Evolutionary conservation across 768 basidiomycete species (phyloP).

Genomic region (Russula lepida): DNA sequence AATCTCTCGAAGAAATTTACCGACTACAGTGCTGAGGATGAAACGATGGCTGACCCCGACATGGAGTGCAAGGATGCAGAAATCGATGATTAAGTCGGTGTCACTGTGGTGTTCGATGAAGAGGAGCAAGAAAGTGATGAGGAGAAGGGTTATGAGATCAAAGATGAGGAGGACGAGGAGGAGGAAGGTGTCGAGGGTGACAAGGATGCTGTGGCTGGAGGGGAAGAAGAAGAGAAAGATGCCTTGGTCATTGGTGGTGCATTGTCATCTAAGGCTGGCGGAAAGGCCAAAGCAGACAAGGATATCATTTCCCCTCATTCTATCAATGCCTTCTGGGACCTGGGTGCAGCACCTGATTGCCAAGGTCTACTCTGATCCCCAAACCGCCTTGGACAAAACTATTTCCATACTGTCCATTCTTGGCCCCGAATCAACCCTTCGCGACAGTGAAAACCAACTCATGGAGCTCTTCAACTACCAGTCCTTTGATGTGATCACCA

Average conservation of each 20-base stretch:
- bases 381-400: slow-evolving; percentile 90
- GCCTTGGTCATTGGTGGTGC: slow-evolving; percentile 75
- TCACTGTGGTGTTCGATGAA: slow-evolving; percentile 96
- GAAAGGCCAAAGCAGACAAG: slow-evolving; percentile 53
- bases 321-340: slow-evolving; percentile 96
- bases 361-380: slow-evolving; percentile 86
- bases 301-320: slow-evolving; percentile 82
- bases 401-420: slow-evolving; percentile 76
- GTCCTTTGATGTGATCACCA: slow-evolving; percentile 82
- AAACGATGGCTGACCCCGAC: slow-evolving; percentile 68
- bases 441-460: slow-evolving; percentile 91
- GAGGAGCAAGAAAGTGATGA: slow-evolving; percentile 93
- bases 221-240: slow-evolving; percentile 51
- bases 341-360: slow-evolving; percentile 95
- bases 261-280: slow-evolving; percentile 36
- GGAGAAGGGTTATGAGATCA: slow-evolving; percentile 83
- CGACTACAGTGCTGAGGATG: slow-evolving; percentile 88
- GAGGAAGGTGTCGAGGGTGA: slow-evolving; percentile 48
- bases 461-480: slow-evolving; percentile 96
- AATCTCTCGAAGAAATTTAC: slow-evolving; percentile 90
- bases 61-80: slow-evolving; percentile 75
- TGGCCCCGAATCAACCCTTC: slow-evolving; percentile 75
- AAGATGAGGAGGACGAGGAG: slow-evolving; percentile 72
- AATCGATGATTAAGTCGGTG: slow-evolving; percentile 95
- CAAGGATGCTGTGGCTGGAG: slow-evolving; percentile 35